Base-by-base conservation (phyloP, 441 rosid genomes). In the Isatis lusitanica region DNA sequence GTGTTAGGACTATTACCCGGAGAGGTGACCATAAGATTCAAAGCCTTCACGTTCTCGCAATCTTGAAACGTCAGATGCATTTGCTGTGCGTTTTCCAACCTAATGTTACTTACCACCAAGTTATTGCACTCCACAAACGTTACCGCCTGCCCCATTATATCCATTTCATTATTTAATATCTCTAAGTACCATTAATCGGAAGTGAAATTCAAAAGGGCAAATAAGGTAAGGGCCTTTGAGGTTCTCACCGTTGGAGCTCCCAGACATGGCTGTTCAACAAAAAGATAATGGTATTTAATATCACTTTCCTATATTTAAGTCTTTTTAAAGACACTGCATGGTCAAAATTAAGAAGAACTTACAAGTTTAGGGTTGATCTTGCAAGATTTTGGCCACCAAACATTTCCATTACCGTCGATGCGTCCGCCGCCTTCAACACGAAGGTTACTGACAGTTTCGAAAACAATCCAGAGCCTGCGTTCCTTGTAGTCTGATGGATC, bases 311-410 rank as follows among this genome's bases (percentile, higher is more conserved):
- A 6, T 44, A 30, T 9, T 53, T 4, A 35, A 11, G 9, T 47
- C 24, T 47, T 2, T 0, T 67, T 30, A n/a, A 15, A 43, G 56
- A 52, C 16, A 42, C 4, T n/a, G n/a, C n/a, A n/a, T 70, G 44
- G n/a, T 17, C 9, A 6, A 21, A 11, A 13, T 35, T 11, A 73
- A 24, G 33, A 30, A 38, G 8, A 74, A 44, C 75, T 35, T 84
- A 94, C 98, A 52, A 85, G 87, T 48, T 63, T 13, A 77, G 85
- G 79, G 81, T 92, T 85, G 75, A 87, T 76, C 82, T 94, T 94
- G 88, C 98, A 94, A 46, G 98, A 94, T 5, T 87, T 84, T 68
- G 77, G 47, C 98, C 98, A 94, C 97, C 98, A 94, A 12, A 72
- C 82, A 7, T 76, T 68, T 11, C 98, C 98, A 77, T 84, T 89